A percentile compares a stretch with the other conserved stretches of the same genome.
phyloP scores from a whole-genome alignment of 140 eudicot species.

The Anethum foeniculum region DNA sequence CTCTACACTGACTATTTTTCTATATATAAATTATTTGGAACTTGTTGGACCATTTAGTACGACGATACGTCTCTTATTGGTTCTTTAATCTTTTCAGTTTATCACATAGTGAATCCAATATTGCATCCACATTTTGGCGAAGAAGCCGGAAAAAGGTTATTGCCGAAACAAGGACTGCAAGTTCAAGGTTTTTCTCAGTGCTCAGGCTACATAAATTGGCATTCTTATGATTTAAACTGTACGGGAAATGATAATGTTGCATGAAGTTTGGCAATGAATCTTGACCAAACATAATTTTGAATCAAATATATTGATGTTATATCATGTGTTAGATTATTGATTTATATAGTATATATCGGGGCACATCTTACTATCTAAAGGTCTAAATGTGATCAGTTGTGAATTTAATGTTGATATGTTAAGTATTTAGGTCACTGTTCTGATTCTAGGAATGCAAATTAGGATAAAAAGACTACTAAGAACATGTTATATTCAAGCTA shows the following conservation, averaged over 20 bases:
- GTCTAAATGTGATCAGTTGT: background rate
- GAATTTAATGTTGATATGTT: background rate
- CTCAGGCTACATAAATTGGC: conserved; percentile 10
- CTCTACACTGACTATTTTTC: background rate
- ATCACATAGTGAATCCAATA: conserved; percentile 89
- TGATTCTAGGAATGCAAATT: background rate
- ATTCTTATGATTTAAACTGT: conserved; percentile 10
- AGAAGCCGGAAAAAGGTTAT: conserved; percentile 90
- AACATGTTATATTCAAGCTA: background rate
- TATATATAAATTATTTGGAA: background rate
- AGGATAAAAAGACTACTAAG: background rate
- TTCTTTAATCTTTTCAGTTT: conserved; percentile 38
- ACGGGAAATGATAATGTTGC: background rate
- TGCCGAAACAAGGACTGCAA: conserved; percentile 86
- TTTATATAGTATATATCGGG: background rate
- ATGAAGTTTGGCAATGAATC: background rate
- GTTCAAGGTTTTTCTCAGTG: conserved; percentile 63
- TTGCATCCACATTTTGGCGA: conserved; percentile 87
- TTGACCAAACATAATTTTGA: background rate
- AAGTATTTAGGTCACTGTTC: background rate
- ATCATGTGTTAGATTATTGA: background rate
- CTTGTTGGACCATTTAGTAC: conserved; percentile 2
- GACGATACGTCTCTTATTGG: conserved; percentile 5
- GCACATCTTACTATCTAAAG: background rate
- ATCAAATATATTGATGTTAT: background rate